These are phyloP conservation scores for Parsonsia alboflavescens DNA, from an alignment of 257 asterid species.

Conservation along the genomic window DNA sequence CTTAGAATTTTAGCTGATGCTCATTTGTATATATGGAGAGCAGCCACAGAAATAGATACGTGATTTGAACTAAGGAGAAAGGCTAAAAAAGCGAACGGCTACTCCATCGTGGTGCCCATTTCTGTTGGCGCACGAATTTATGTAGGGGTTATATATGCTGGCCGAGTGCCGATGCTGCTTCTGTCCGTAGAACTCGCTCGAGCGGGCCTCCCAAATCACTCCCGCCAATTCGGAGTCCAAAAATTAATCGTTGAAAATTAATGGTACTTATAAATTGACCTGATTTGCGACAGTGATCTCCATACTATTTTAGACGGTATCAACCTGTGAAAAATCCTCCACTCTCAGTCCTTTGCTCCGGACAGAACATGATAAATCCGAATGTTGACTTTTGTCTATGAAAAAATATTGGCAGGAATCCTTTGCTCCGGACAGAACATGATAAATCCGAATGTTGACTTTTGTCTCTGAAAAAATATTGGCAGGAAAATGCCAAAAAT, in stretches of 20 bases:
- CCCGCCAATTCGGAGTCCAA: too few species aligned
- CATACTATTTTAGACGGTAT: too few species aligned
- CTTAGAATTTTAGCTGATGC: rapidly evolving
- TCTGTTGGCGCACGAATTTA: conserved; percentile 61
- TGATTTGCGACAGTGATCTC: too few species aligned
- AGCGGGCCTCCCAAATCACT: conserved; percentile 97
- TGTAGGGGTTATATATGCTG: conserved; percentile 99
- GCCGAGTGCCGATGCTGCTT: conserved; percentile 97
- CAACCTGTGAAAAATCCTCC: too few species aligned
- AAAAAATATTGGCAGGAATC: not conserved
- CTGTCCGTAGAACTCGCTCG: conserved; percentile 88
- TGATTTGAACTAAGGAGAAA: conserved; percentile 99
- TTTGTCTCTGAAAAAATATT: too few species aligned
- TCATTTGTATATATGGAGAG: not conserved
- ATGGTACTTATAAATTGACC: too few species aligned
- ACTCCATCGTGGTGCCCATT: conserved; percentile 58
- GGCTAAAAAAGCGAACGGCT: conserved; percentile 98
- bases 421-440: too few species aligned
- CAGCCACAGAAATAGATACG: rapidly evolving
- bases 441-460: too few species aligned
- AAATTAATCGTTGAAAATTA: too few species aligned
- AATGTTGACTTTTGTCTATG: too few species aligned
- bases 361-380: too few species aligned
- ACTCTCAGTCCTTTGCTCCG: too few species aligned
- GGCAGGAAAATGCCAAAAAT: not conserved